Base-by-base conservation (phyloP, 352 stramenopile species). In the Pythium rhizo-oryzae region DNA sequence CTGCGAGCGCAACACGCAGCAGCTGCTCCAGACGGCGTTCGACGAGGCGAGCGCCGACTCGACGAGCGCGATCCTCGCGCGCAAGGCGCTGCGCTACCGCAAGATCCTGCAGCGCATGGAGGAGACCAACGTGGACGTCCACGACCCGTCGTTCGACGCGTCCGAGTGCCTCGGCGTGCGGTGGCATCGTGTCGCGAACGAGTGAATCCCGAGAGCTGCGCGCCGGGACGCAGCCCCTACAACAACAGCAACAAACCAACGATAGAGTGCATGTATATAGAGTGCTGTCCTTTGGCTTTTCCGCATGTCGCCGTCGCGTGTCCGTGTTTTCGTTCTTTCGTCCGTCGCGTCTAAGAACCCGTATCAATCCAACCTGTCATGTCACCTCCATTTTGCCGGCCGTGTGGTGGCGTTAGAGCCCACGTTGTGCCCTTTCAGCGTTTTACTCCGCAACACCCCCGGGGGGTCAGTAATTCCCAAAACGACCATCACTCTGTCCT, bases 31-130 rank as follows among this genome's bases (percentile, higher is more conserved):
- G 33, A 67, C 67, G 8, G 67, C 67, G 19, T 52, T 69, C 30
- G 61, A 59, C 50, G 57, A 61, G 7, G 54, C 47, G 4, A 59
- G 30, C 12, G 52, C 61, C 30, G 37, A 61, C 37, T 67, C 65
- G 13, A 77, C 56, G 19, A 77, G 68, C 19, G 62, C 65, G 1
- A 69, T 63, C 5, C 55, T 74, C 15, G 70, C 70, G 19, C 62
- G 63, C 35, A 78, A 78, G 56, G 71, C 71, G 18, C 63, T 78
- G 30, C 49, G 63, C 33, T 78, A 75, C 63, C 71, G 62, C 59
- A 75, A 72, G 39, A 65, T 78, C 49, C 43, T 78, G 18, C 47
- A 67, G 43, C 69, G 59, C 33, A 64, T 78, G 59, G 71, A 78
- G 43, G 68, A 58, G 11, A 56, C 44, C 12, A 68, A 78, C 41